Conservation (phyloP, 768 basidiomycete species). For the Suillus hirtellus region DNA sequence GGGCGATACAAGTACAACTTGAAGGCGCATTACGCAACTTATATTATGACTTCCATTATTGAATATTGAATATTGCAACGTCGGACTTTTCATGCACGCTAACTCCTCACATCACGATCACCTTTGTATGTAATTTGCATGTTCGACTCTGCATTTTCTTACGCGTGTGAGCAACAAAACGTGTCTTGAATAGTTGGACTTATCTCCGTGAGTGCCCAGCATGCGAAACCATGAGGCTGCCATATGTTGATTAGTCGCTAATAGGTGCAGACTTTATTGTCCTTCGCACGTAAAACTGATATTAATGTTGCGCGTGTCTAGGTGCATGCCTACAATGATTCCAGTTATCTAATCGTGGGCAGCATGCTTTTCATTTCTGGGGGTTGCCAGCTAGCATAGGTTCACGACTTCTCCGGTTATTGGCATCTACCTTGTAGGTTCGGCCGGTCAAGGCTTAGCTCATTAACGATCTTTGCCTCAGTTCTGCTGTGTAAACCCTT, state of each 20-base stretch:
- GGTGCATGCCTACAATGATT: constrained; percentile 1
- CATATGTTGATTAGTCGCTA: constrained; percentile 1
- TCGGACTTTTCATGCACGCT: background rate
- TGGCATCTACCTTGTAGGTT: background rate
- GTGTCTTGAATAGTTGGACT: background rate
- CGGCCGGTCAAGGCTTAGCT: background rate
- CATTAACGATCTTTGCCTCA: background rate
- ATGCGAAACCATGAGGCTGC: background rate
- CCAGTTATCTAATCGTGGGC: constrained; percentile 3
- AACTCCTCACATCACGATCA: background rate
- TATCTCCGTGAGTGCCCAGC: background rate
- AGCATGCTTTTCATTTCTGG: constrained; percentile 6
- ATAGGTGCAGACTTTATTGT: background rate
- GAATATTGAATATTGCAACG: background rate
- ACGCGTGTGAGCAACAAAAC: background rate
- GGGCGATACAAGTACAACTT: background rate
- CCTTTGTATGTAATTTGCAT: background rate
- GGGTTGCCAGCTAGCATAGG: background rate
- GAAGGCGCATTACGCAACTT: background rate
- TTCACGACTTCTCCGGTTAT: background rate
- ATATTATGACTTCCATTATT: background rate
- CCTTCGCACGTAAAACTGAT: constrained; percentile 4
- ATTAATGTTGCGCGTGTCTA: background rate
- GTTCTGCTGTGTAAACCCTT: constrained; percentile 3
- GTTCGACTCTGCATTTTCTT: background rate